Base-by-base conservation (phyloP, 495 filamentous ascomycete genomes). In the Annulohypoxylon bovei region DNA sequence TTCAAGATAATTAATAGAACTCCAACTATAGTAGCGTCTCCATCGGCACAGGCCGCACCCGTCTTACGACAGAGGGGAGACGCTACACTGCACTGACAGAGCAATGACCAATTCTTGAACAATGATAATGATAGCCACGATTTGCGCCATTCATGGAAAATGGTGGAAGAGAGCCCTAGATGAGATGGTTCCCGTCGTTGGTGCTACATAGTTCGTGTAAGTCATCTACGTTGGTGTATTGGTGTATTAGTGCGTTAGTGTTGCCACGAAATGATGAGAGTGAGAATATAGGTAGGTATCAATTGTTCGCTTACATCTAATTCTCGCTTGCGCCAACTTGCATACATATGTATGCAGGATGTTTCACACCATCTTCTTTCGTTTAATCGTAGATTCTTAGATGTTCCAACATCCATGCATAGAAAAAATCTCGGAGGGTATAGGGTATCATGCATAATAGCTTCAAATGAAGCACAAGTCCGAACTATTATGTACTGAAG, bases 271-370 rank as follows among this genome's bases (percentile, higher is more conserved):
- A 12, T n/a, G 6, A 11, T 37, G 12, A 12, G 39, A 7, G 33
- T 35, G 12, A 35, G 33, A 35, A 35, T 35, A 35, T 35, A 35
- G 33, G 8, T 47, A 47, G 22, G 4, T 27, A 50, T 27, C 25
- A 50, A 50, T 50, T 27, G 3, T 50, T 50, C 22, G 46, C 46
- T 50, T 50, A 50, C 23, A 28, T 55, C 30, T 53, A 53, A 28
- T 39, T 27, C 49, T 65, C 64, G 64, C 69, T 53, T 61, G 18
- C 6, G 47, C 59, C 28, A 65, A 70, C 67, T 22, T 49, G 67
- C 67, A 70, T 65, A 64, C 60, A 54, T 27, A 16, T 30, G 33
- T n/a, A 39, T 56, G 55, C 28, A 60, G 18, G 3, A 46, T 59
- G 37, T 44, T 35, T 12, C 62, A 57, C 62, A 62, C 68, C 62